Base-by-base conservation (phyloP, 805 yeast genomes). In the Lachancea fermentati region DNA sequence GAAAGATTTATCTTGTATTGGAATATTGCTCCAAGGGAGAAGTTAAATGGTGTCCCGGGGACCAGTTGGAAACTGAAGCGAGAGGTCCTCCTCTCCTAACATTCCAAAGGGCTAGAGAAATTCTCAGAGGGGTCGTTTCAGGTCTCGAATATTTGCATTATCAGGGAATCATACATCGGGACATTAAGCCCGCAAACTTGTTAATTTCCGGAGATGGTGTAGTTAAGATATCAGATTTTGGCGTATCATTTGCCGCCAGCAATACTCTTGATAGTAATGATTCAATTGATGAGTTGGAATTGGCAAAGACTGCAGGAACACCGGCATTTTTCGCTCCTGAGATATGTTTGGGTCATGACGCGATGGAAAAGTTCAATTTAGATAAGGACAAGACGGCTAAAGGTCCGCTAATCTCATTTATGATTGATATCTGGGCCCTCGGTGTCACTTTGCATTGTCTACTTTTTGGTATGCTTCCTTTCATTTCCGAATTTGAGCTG, bases 261-360 rank as follows among this genome's bases (percentile, higher is more conserved):
- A 48, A 42, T 15, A 42, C 45, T 17, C 49, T 34, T 9, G 48
- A 43, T 4, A 41, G 43, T 13, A 43, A 40, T 19, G 55, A 52
- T 15, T 34, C 55, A 3, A 35, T 53, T 18, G 70, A 75, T 48
- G 96, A 88, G 46, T 67, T 79, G 41, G 97, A 91, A 52, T 69
- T 91, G 46, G 94, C 96, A 1, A 91, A 89, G 61, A 91, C 97
- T 0, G 97, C 95, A 0, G 98, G 97, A 4, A 91, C 97, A 0
- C 97, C 97, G 2, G 97, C 96, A 0, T 91, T 91, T 60, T 81
- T 88, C 54, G 95, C 97, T 0, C 96, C 96, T 0, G 99, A 93
- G 58, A 69, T 89, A 34, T 89, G 96, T 57, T 71, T 73, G 39
- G 79, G 85, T 1, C 59, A 55, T 26, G 60, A 56, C 16, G 52